Evolutionary conservation across 2,329 filamentous ascomycete genomes (phyloP), one percentile per base, ranked within the genome.

Genomic region (Ophiostoma sp.): DNA sequence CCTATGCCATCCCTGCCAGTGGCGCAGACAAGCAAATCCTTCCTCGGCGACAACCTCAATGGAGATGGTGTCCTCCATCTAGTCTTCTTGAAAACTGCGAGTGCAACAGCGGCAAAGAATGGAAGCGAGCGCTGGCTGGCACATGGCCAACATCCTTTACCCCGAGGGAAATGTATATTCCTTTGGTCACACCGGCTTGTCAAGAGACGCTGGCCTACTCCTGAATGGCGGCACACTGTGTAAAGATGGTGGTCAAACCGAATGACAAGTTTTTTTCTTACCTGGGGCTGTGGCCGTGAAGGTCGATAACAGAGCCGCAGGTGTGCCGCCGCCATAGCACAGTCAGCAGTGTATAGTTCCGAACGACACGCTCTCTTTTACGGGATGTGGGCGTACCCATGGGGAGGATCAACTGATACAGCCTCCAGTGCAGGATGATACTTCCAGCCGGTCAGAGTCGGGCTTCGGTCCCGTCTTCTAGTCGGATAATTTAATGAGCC

Each of bases 391-490:
- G 68, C 68, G 58, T 70, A 72, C 45, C 70, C 70, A 5, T 72
- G 66, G 66, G 68, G 69, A 44, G 67, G 69, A 18, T 64, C 62
- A 41, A 68, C 16, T 27, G 66, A 38, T 68, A 66, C n/a, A 49
- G 55, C 3, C 55, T 1, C n/a, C 64, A n/a, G 55, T 27, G 27
- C 38, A 18, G 41, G 7, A 18, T 49, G 12, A 45, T 12, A 14
- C 9, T 18, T 55, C 27, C 58, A 27, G 27, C 58, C 66, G 2
- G 2, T 73, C 75, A 6, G 76, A 76, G 45, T 73, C 74, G 14
- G 74, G 73, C 8, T 74, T 76, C 38, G 76, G 77, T 1, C 77
- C 76, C 4, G 76, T 74, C 12, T 76, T 78, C 69, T 78, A 74
- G 75, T 74, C 72, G 40, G 76, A 77, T 70, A 73, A 77, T 60